Evolutionary conservation across 2,329 filamentous ascomycete species (phyloP).

Genomic region (Colletotrichum sp.): DNA sequence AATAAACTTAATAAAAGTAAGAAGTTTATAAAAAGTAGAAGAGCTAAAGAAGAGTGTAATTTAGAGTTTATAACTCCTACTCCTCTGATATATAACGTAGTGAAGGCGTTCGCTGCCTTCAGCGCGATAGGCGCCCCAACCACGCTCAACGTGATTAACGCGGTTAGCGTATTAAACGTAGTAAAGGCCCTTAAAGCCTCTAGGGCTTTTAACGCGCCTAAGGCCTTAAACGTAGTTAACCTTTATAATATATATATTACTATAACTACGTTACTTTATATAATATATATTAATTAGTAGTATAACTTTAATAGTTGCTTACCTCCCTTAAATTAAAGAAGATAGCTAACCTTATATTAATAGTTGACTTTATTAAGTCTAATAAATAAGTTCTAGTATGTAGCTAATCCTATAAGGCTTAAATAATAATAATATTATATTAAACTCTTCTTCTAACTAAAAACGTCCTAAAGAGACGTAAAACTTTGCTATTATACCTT

Average conservation of each 20-base stretch:
- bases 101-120: no score
- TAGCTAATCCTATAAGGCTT: not conserved
- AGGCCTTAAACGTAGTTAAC: no score
- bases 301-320: not conserved
- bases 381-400: not conserved
- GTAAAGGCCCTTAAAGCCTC: no score
- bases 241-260: not conserved
- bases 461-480: not conserved
- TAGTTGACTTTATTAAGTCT: not conserved
- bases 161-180: no score
- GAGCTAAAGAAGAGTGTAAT: no score
- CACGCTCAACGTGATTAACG: no score
- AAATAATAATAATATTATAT: not conserved
- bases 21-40: no score
- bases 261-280: not conserved
- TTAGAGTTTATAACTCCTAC: no score
- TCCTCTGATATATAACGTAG: constrained; percentile 16
- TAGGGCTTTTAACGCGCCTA: no score
- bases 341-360: not conserved
- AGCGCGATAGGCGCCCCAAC: no score
- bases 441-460: not conserved
- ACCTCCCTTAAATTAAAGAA: not conserved
- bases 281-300: not conserved
- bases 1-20: no score
- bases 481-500: not conserved